These are phyloP conservation scores for Sequoia sempervirens DNA, from an alignment of 75 land plant species.

Conservation along the genomic window DNA sequence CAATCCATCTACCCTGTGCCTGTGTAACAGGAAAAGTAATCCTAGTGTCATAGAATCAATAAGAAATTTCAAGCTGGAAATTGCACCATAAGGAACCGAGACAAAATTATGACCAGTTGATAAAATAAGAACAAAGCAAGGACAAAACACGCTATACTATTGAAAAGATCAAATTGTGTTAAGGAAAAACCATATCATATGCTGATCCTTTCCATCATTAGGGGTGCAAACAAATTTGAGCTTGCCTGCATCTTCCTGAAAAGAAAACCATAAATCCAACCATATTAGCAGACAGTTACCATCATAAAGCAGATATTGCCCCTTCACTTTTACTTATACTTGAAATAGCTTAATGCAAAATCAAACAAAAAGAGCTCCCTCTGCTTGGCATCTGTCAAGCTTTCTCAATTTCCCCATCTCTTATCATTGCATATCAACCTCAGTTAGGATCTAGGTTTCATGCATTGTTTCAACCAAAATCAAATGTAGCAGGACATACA, in stretches of 20 bases:
- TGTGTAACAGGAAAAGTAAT: neutral
- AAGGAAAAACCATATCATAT: constrained; percentile 86
- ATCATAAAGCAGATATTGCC: neutral
- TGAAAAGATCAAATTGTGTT: neutral
- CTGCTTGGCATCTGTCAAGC: neutral
- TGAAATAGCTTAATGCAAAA: neutral
- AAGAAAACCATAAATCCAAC: neutral
- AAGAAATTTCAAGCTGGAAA: neutral
- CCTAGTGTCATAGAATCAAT: neutral
- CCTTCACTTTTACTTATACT: neutral
- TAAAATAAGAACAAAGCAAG: neutral
- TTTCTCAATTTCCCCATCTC: neutral
- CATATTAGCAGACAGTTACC: constrained; percentile 2
- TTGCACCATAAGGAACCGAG: neutral
- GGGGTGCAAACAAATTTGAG: constrained; percentile 71
- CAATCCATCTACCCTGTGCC: neutral
- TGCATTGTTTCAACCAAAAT: neutral
- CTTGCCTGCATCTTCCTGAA: constrained; percentile 84
- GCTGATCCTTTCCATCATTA: constrained; percentile 90
- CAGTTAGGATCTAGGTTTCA: neutral
- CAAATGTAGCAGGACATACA: neutral
- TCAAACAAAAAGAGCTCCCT: neutral
- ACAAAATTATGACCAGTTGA: neutral
- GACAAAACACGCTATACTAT: neutral
- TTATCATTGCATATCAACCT: neutral